These are phyloP conservation scores for Colletotrichum filicis DNA, from an alignment of 2,329 filamentous ascomycete genomes.

Conservation along the genomic window DNA sequence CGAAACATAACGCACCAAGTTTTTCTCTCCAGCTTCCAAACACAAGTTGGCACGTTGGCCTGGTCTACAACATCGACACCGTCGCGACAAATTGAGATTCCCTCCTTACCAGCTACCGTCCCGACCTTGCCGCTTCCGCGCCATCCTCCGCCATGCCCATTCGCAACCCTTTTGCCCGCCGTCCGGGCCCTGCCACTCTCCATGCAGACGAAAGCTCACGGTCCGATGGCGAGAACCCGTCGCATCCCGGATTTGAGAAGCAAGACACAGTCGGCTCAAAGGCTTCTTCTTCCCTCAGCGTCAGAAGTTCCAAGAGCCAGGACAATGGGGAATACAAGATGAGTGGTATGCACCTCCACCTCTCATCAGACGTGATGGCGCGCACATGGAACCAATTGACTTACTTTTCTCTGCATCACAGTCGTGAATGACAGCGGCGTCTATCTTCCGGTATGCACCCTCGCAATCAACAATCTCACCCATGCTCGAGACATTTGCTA, in stretches of 20 bases:
- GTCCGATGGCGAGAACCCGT: constrained; percentile 53
- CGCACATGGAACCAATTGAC: constrained; percentile 39
- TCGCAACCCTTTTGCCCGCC: constrained; percentile 77
- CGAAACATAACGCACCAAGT: constrained; percentile 13
- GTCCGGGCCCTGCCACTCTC: constrained; percentile 57
- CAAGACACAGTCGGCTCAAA: constrained; percentile 72
- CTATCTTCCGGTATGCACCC: constrained; percentile 81
- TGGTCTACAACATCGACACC: neutral
- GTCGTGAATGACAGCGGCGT: constrained; percentile 97
- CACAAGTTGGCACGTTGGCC: neutral
- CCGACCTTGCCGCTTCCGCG: constrained; percentile 3
- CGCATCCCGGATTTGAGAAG: constrained; percentile 67
- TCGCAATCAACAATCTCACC: constrained; percentile 19
- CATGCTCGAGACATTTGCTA: constrained; percentile 39
- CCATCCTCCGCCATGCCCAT: constrained; percentile 66
- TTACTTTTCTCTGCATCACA: constrained; percentile 51
- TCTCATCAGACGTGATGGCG: neutral
- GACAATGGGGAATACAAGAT: constrained; percentile 82
- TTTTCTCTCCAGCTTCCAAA: neutral
- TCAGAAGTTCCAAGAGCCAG: constrained; percentile 68
- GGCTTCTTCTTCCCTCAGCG: constrained; percentile 70
- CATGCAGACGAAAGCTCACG: constrained; percentile 65
- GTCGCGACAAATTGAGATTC: neutral
- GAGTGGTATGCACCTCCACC: constrained; percentile 69
- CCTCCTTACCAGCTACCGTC: neutral